Conservation (phyloP, 192 early-diverging fungal genomes). For the Umbelopsis ramanniana region DNA sequence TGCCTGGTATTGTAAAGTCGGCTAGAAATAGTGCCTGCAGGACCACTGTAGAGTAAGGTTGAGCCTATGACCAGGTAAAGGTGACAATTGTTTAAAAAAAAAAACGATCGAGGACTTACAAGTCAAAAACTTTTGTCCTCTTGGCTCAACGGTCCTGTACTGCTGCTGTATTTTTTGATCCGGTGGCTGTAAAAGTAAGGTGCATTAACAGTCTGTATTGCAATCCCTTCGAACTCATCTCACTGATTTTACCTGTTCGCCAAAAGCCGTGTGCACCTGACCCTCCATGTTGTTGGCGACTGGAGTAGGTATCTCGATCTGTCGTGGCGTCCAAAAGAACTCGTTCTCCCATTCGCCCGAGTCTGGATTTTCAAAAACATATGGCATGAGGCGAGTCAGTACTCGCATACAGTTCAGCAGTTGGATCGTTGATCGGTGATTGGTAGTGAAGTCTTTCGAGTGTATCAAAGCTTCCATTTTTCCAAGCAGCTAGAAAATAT, state of each 20-base stretch:
- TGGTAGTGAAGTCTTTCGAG: conserved; percentile 53
- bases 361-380: conserved; percentile 72
- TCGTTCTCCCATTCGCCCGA: conserved; percentile 56
- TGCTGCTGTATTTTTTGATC: conserved; percentile 23
- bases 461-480: conserved; percentile 55
- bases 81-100: not conserved
- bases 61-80: not conserved
- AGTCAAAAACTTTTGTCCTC: conserved; percentile 60
- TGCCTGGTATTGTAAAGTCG: conserved; percentile 72
- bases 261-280: not conserved
- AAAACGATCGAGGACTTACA: conserved; percentile 21
- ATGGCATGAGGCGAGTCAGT: conserved; percentile 84
- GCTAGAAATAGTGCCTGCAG: conserved; percentile 64
- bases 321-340: conserved; percentile 65
- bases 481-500: conserved; percentile 47
- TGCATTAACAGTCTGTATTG: not conserved
- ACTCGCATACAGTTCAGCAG: conserved; percentile 83
- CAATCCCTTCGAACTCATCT: not conserved
- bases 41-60: conserved; percentile 10
- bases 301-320: not conserved
- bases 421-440: conserved; percentile 61
- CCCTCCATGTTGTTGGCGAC: conserved; percentile 1
- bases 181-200: not conserved
- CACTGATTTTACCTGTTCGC: conserved; percentile 1
- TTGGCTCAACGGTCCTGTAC: conserved; percentile 34